These are phyloP conservation scores for Yarrowia sp. DNA, from an alignment of 805 yeast genomes.

Conservation along the genomic window DNA sequence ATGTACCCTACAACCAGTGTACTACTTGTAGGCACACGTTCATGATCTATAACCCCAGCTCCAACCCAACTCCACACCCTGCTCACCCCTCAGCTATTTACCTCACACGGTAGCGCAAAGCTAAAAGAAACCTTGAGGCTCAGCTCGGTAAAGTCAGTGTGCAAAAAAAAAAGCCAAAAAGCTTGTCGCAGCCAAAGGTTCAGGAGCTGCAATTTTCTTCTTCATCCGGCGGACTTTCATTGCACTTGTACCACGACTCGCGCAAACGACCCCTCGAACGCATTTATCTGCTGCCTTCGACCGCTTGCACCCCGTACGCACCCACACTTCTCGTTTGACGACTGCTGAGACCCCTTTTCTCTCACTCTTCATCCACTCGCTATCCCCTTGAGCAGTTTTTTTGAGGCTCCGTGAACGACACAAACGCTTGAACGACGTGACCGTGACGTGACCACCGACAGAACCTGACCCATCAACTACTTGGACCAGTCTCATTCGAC, in stretches of 20 bases:
- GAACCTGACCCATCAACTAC: no score
- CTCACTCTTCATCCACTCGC: no score
- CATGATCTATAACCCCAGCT: no score
- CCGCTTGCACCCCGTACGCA: no score
- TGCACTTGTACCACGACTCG: background rate
- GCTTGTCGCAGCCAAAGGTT: background rate
- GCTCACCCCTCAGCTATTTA: background rate
- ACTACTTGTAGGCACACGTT: no score
- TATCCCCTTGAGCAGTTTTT: no score
- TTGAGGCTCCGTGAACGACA: background rate
- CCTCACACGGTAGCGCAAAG: background rate
- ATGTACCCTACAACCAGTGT: no score
- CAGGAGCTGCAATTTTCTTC: background rate
- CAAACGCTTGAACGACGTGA: background rate
- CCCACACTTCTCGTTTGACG: no score
- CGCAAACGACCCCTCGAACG: background rate
- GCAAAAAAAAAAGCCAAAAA: background rate
- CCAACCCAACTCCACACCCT: background rate
- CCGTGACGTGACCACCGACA: no score
- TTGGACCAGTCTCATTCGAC: no score
- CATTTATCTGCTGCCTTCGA: background rate
- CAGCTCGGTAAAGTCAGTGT: background rate
- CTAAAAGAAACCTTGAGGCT: background rate
- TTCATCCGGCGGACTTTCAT: background rate
- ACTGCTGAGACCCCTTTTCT: no score